A percentile compares a stretch with the other conserved stretches of the same genome.
phyloP scores from a whole-genome alignment of 139 green algal genomes.

The Chlorella sp. region DNA sequence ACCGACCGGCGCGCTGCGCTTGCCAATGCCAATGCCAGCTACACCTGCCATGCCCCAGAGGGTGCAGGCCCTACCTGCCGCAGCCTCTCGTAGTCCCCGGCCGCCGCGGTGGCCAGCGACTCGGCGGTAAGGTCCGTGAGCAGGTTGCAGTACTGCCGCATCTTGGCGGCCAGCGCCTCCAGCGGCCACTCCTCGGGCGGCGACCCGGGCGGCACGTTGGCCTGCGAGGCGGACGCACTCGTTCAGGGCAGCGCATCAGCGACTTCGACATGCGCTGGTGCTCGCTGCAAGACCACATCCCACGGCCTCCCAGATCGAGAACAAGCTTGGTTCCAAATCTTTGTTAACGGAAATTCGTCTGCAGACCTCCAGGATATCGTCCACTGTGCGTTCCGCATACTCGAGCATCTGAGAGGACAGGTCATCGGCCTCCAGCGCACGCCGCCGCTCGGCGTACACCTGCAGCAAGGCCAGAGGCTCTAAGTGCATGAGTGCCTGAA shows the following conservation, averaged over 20 bases:
- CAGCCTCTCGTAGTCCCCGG: conserved; percentile 74
- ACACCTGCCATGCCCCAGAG: no score
- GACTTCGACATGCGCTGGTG: not conserved
- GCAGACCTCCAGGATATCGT: conserved; percentile 98
- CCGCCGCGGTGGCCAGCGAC: conserved; percentile 22
- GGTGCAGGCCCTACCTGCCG: no score
- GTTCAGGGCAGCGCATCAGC: no score
- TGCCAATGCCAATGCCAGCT: no score
- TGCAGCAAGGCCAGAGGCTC: no score
- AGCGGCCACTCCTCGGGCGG: conserved; percentile 82
- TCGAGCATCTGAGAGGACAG: conserved; percentile 85
- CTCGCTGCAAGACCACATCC: no score
- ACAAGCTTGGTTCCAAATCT: no score
- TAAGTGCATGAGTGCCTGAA: no score
- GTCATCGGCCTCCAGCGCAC: conserved; percentile 72
- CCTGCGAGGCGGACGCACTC: no score
- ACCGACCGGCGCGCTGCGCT: no score
- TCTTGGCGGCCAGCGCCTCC: conserved; percentile 85
- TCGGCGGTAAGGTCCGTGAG: conserved; percentile 74
- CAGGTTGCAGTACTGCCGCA: conserved; percentile 95
- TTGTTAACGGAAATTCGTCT: no score
- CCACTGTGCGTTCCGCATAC: conserved; percentile 93
- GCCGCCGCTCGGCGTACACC: conserved; percentile 88
- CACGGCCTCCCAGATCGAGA: no score
- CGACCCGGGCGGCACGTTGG: conserved; percentile 79